Base-by-base conservation (phyloP, 2,329 filamentous ascomycete genomes). In the Pseudogymnoascus sp. region DNA sequence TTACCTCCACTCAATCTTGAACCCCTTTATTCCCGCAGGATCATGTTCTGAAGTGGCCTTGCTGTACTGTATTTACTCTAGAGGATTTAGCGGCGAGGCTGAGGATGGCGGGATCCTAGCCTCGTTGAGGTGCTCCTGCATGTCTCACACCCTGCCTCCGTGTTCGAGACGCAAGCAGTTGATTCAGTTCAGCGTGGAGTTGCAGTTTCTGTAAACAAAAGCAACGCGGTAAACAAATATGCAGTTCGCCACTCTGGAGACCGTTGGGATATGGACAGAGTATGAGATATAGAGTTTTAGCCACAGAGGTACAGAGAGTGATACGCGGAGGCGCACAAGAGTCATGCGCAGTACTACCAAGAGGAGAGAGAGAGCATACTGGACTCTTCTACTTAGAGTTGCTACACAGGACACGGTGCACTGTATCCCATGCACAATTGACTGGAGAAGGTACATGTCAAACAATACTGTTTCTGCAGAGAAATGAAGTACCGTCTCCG, bases 91-190 rank as follows among this genome's bases (percentile, higher is more conserved):
- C 4, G 35, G 35, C 38, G 33, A 25, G 57, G 38, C 57, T 59
- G 57, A 43, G 14, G 33, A 59, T 25, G 35, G 8, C 57, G 37
- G 57, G 57, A 37, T 59, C 57, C 57, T 14, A 37, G 38, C 57
- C 57, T 53, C 47, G 47, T 53, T 20, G 15, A 18, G 1, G 28
- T 33, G 28, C 28, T 53, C n/a, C 47, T 53, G 28, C 47, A 53
- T 53, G 47, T 53, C 47, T 53, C 47, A 53, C 28, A 53, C 47
- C 47, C 47, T 53, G 47, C n/a, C 47, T 53, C 47, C 28, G 30
- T 53, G 47, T 53, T 53, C 25, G 11, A 53, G 47, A 53, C 47
- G 47, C 8, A 53, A 33, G 28, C 47, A 20, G 47, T 12, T 53
- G 47, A 53, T 30, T 53, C 28, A 33, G n/a, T 11, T 18, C 7